Evolutionary conservation across 441 rosid genomes (phyloP).

Genomic region (Geranium incanum): DNA sequence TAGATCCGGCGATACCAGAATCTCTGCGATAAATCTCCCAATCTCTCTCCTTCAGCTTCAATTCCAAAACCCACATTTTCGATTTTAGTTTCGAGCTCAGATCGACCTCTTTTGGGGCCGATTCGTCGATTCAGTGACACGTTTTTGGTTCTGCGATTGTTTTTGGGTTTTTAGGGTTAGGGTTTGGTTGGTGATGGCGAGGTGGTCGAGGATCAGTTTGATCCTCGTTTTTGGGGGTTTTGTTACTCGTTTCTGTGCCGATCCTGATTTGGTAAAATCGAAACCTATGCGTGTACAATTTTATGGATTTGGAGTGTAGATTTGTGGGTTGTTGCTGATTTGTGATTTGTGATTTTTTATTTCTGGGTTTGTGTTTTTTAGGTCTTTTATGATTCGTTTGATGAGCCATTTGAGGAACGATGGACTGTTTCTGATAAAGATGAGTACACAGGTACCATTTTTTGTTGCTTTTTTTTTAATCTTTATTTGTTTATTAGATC

Average conservation of each 20-base stretch:
- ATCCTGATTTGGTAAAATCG: neutral
- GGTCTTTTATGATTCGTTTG: neutral
- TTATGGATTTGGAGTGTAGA: neutral
- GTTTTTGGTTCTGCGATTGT: neutral
- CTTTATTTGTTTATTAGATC: neutral
- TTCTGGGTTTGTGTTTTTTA: neutral
- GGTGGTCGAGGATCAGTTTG: neutral
- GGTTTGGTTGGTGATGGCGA: neutral
- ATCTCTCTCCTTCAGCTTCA: neutral
- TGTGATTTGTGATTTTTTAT: neutral
- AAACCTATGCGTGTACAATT: neutral
- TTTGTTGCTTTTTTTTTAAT: neutral
- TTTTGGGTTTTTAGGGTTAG: neutral
- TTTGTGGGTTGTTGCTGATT: neutral
- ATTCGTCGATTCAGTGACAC: neutral
- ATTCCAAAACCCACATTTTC: neutral
- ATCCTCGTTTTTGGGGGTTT: constrained; percentile 1
- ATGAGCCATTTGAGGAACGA: constrained; percentile 5
- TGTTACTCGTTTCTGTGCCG: neutral
- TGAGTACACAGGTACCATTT: neutral
- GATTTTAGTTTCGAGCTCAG: neutral
- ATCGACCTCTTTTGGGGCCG: neutral
- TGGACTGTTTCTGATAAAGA: constrained; percentile 5
- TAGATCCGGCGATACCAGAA: too few species aligned
- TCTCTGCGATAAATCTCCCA: neutral